phyloP scores from a whole-genome alignment of 768 basidiomycete genomes.

The Boletus tomentosulus region DNA sequence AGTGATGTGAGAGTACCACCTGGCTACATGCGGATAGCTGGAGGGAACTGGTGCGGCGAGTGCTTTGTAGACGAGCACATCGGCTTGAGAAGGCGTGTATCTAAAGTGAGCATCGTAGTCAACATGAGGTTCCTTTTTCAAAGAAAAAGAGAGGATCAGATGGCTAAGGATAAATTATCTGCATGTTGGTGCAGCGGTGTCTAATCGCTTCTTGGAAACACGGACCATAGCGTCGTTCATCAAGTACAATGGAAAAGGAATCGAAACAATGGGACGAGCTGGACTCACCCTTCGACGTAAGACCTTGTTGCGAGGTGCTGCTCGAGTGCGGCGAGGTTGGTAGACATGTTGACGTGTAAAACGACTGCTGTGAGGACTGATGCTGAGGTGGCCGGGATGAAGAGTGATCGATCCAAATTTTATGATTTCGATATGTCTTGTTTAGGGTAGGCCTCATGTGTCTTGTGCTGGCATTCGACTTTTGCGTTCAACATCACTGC shows the following conservation, averaged over 20 bases:
- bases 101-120: conserved; percentile 37
- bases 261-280: background rate
- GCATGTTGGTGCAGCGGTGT: conserved; percentile 80
- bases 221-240: conserved; percentile 92
- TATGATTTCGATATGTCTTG: conserved; percentile 12
- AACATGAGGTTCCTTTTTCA: conserved; percentile 1
- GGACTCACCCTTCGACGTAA: conserved; percentile 86
- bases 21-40: conserved; percentile 65
- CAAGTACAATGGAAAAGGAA: conserved; percentile 32
- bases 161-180: conserved; percentile 67
- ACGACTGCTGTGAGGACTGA: conserved; percentile 2
- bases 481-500: background rate
- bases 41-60: conserved; percentile 64
- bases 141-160: conserved; percentile 50
- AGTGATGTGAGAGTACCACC: conserved; percentile 95
- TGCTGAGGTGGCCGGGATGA: conserved; percentile 26
- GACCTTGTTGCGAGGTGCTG: conserved; percentile 82
- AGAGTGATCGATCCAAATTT: conserved; percentile 24
- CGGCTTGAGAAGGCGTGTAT: conserved; percentile 89
- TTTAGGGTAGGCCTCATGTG: conserved; percentile 32
- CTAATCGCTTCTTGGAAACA: conserved; percentile 95
- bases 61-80: conserved; percentile 87
- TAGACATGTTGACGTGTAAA: conserved; percentile 49
- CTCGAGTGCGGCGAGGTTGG: conserved; percentile 71
- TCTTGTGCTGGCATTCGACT: background rate